Evolutionary conservation across 805 yeast species (phyloP).

Genomic region (Groenewaldozyma tartarivorans): DNA sequence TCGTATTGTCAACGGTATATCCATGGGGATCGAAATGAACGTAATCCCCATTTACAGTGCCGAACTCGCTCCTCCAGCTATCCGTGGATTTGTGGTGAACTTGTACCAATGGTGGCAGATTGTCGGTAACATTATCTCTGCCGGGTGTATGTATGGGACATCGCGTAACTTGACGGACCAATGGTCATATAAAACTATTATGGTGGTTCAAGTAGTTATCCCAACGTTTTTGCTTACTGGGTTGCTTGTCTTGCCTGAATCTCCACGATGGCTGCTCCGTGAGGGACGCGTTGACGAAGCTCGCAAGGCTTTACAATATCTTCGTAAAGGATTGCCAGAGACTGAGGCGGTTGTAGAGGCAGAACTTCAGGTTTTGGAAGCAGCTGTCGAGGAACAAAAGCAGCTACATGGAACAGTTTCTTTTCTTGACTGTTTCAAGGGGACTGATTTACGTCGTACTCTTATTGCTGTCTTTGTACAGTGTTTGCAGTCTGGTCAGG

Average conservation of each 20-base stretch:
- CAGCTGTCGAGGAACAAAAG: slow-evolving; percentile 35
- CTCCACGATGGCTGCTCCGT: slow-evolving; percentile 31
- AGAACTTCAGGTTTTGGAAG: background rate
- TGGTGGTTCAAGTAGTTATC: slow-evolving; percentile 17
- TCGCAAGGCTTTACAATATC: slow-evolving; percentile 9
- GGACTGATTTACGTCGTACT: slow-evolving; percentile 3
- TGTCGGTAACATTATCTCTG: slow-evolving; percentile 26
- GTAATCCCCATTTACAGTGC: slow-evolving; percentile 46
- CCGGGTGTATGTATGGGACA: slow-evolving; percentile 17
- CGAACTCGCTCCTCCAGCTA: slow-evolving; percentile 32
- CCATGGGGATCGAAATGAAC: slow-evolving; percentile 44
- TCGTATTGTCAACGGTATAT: slow-evolving; percentile 44
- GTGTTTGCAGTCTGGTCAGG: slow-evolving; percentile 2
- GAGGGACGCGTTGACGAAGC: slow-evolving; percentile 27
- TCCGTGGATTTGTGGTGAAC: slow-evolving; percentile 26
- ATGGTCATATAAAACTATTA: slow-evolving; percentile 7
- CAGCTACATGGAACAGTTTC: slow-evolving; percentile 12
- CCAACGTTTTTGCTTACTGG: slow-evolving; percentile 38
- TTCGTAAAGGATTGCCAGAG: background rate
- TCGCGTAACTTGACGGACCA: slow-evolving; percentile 13
- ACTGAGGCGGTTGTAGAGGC: background rate
- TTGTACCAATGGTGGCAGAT: slow-evolving; percentile 26
- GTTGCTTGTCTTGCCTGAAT: slow-evolving; percentile 38
- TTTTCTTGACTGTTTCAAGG: slow-evolving; percentile 12
- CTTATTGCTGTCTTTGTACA: slow-evolving; percentile 1